Base-by-base conservation (phyloP, 768 basidiomycete genomes). In the Collybiopsis luxurians region DNA sequence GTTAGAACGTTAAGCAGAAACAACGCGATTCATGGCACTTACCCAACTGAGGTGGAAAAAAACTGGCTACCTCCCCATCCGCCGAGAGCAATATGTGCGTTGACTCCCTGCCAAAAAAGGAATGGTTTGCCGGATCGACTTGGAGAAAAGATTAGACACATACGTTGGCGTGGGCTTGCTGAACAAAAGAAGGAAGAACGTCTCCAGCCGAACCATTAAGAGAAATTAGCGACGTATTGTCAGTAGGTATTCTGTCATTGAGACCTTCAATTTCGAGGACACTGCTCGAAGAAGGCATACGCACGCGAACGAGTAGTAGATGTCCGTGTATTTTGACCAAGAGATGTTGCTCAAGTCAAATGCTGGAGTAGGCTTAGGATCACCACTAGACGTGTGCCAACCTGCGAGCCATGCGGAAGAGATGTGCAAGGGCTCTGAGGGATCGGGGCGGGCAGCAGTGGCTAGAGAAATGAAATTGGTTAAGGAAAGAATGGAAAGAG, bases 251-350 rank as follows among this genome's bases (percentile, higher is more conserved):
- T 21, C 77, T 78, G 26, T 7, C 31, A 57, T 36, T 10, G 31
- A 34, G 13, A 6, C 43, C 49, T 42, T 19, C 53, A 27, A 19
- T 13, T 50, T 44, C 46, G 31, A 1, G 5, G 28, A 9, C 12
- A 12, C 11, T 23, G 23, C 12, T 24, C 13, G 21, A 21, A 17
- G 19, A 52, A 36, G 47, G 27, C 43, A 39, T 27, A 80, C 85
- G 71, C 65, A 81, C 86, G 85, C 88, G 60, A 90, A 89, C 2
- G 89, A 79, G 68, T 87, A 92, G 11, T 82, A 81, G 60, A 89
- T 68, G 53, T 82, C 76, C 2, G 81, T 89, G 70, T 90, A 91
- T 69, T 79, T 80, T 3, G 67, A 65, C 89, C 89, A 92, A 57
- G 74, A 75, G 61, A 92, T 75, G 40, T 79, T 73, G 24, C 75